These are phyloP conservation scores for Hypoxylon lenormandii DNA, from an alignment of 495 filamentous ascomycete species.

Conservation along the genomic window DNA sequence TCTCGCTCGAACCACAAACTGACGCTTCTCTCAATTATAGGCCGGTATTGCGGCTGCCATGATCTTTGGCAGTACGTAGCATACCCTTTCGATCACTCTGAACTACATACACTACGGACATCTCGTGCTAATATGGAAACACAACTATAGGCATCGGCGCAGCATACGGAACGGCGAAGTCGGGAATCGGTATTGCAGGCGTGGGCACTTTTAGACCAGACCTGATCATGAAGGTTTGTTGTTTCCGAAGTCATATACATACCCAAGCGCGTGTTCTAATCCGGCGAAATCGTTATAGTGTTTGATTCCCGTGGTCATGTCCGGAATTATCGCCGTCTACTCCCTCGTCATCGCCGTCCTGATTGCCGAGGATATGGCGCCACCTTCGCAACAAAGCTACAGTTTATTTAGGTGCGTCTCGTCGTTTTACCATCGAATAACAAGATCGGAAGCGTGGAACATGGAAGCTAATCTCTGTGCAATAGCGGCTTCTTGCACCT, in stretches of 20 bases:
- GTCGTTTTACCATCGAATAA: neutral
- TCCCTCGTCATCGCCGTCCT: slow-evolving; percentile 95
- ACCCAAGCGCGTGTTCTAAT: no score
- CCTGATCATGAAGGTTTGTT: slow-evolving; percentile 93
- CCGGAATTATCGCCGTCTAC: slow-evolving; percentile 98
- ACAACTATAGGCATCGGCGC: slow-evolving; percentile 78
- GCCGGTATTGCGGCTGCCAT: slow-evolving; percentile 91
- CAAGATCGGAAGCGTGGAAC: slow-evolving; percentile 4
- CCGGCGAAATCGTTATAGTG: slow-evolving; percentile 64
- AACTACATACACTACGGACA: slow-evolving; percentile 1
- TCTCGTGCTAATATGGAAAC: slow-evolving; percentile 37
- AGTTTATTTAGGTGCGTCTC: slow-evolving; percentile 80
- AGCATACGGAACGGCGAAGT: slow-evolving; percentile 96
- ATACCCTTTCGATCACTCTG: slow-evolving; percentile 29
- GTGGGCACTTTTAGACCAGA: slow-evolving; percentile 92
- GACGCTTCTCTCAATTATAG: slow-evolving; percentile 60
- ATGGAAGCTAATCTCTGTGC: slow-evolving; percentile 38
- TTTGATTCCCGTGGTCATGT: slow-evolving; percentile 97
- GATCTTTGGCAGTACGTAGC: slow-evolving; percentile 87
- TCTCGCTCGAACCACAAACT: slow-evolving; percentile 51
- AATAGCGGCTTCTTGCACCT: slow-evolving; percentile 89
- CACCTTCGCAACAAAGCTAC: slow-evolving; percentile 71
- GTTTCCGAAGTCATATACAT: neutral
- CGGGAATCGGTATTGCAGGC: slow-evolving; percentile 94
- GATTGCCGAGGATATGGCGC: slow-evolving; percentile 84